Conservation (phyloP, 2,329 filamentous ascomycete species). For the Fulvia fulva region DNA sequence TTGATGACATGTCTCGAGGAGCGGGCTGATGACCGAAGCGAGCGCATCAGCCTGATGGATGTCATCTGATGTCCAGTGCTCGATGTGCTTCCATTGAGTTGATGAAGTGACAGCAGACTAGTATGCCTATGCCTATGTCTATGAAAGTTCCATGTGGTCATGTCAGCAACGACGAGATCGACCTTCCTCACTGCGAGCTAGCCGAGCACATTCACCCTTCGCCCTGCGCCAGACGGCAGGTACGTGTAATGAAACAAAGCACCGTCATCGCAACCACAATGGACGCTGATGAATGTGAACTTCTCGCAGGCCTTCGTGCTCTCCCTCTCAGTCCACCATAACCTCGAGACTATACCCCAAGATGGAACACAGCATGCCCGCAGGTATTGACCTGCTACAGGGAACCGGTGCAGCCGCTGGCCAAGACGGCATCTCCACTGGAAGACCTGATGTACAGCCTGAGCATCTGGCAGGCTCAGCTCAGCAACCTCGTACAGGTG, state of each 20-base stretch:
- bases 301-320: background rate
- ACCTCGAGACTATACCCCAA: background rate
- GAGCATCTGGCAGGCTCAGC: background rate
- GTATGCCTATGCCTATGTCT: background rate
- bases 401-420: background rate
- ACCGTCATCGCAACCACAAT: background rate
- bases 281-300: background rate
- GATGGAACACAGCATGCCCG: background rate
- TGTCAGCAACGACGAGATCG: background rate
- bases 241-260: background rate
- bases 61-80: slow-evolving; percentile 28
- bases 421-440: background rate
- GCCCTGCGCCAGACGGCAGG: background rate
- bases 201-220: background rate
- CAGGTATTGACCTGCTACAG: background rate
- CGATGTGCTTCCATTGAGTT: slow-evolving; percentile 13
- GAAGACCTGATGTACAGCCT: background rate
- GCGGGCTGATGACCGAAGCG: slow-evolving; percentile 39
- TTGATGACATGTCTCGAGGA: background rate
- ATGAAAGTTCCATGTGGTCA: background rate
- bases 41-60: slow-evolving; percentile 44
- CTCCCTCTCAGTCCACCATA: background rate
- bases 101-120: background rate
- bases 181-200: background rate
- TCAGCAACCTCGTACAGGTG: slow-evolving; percentile 15